Percentiles rank a stretch among this genome's conserved stretches.
These are phyloP conservation scores for Penicillium sp. DNA, from an alignment of 2,329 filamentous ascomycete species.

Conservation along the genomic window DNA sequence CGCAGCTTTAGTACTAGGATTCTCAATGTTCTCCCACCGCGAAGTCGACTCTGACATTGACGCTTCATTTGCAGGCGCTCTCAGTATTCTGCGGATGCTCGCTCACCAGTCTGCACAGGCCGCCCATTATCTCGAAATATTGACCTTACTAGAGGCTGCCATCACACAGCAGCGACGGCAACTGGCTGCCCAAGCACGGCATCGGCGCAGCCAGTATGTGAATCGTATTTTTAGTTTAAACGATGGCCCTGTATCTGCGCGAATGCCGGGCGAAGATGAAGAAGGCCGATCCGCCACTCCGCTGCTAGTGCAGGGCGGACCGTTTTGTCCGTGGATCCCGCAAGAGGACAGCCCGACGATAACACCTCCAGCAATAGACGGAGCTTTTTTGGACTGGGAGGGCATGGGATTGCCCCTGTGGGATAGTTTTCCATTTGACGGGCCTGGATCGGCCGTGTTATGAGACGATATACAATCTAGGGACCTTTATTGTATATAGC, in stretches of 20 bases:
- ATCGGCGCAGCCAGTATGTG: conserved; percentile 32
- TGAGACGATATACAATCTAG: conserved; percentile 1
- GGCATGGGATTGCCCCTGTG: conserved; percentile 33
- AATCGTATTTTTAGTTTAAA: conserved; percentile 35
- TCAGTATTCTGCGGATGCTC: conserved; percentile 48
- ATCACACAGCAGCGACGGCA: conserved; percentile 42
- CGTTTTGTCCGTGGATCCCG: conserved; percentile 16
- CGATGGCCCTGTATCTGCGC: conserved; percentile 10
- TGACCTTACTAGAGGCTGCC: conserved; percentile 46
- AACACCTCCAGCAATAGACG: conserved; percentile 16
- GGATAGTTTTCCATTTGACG: conserved; percentile 36
- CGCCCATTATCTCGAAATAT: conserved; percentile 54
- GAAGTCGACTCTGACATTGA: conserved; percentile 39
- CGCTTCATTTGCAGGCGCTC: conserved; percentile 47
- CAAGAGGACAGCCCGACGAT: conserved; percentile 9
- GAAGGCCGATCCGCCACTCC: conserved; percentile 3
- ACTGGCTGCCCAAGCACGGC: conserved; percentile 23
- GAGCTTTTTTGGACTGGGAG: conserved; percentile 27
- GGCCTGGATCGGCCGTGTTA: conserved; percentile 15
- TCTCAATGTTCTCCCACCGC: conserved; percentile 51
- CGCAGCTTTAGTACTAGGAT: conserved; percentile 53
- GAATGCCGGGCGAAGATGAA: conserved; percentile 2
- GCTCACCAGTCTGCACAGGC: conserved; percentile 52
- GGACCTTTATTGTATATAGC: background rate
- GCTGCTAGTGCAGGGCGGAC: conserved; percentile 5